phyloP scores from a whole-genome alignment of 1,284 basidiomycete species.

The Takashimella tepidaria region DNA sequence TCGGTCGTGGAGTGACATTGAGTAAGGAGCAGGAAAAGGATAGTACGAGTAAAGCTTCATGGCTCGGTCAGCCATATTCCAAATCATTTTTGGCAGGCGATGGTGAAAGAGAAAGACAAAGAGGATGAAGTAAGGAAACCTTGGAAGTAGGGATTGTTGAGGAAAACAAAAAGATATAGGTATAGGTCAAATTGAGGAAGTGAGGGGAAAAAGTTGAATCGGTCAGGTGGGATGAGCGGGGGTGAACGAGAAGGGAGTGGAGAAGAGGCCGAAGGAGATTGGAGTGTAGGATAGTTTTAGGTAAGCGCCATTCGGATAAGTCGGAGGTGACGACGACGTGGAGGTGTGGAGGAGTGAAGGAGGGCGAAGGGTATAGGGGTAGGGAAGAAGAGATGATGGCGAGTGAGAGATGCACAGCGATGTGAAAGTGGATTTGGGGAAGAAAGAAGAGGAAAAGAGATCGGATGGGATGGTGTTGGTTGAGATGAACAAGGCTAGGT shows the following conservation, averaged over 20 bases:
- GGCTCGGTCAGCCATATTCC: neutral
- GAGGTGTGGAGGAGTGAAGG: too few relatives aligned
- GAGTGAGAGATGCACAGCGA: too few relatives aligned
- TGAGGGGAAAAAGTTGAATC: neutral
- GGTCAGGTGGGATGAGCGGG: neutral
- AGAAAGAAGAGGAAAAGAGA: too few relatives aligned
- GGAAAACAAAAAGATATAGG: neutral
- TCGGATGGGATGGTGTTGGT: too few relatives aligned
- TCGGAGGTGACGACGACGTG: too few relatives aligned
- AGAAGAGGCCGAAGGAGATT: too few relatives aligned
- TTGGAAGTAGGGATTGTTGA: neutral
- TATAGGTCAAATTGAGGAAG: neutral
- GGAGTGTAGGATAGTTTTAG: too few relatives aligned
- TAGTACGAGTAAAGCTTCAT: neutral
- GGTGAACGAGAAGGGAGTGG: neutral
- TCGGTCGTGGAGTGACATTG: conserved; percentile 1
- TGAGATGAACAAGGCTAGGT: too few relatives aligned
- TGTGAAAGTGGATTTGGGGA: too few relatives aligned
- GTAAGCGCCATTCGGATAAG: too few relatives aligned
- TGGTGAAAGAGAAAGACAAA: neutral
- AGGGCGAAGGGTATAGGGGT: too few relatives aligned
- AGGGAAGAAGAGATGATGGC: too few relatives aligned
- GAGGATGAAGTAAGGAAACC: neutral
- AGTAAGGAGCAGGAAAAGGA: neutral
- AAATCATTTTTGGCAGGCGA: neutral